Conservation (phyloP, 2,329 filamentous ascomycete species). For the Phyllosticta capitalensis region DNA sequence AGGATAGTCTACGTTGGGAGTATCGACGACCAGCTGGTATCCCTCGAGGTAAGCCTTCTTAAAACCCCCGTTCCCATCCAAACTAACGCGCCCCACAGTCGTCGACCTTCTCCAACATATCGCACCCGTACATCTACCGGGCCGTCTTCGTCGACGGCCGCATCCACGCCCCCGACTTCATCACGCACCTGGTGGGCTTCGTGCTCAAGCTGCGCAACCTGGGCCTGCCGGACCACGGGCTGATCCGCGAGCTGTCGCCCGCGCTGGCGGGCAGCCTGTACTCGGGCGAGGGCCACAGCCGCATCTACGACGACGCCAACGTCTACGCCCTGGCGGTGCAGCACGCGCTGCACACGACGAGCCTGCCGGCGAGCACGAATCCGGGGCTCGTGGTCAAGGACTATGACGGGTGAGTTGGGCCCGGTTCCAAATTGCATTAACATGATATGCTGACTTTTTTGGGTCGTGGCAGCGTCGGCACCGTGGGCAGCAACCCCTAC, state of each 20-base stretch:
- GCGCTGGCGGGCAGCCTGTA: conserved; percentile 88
- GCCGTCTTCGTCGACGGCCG: conserved; percentile 94
- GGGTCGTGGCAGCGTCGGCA: conserved; percentile 15
- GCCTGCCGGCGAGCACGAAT: conserved; percentile 20
- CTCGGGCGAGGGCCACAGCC: conserved; percentile 83
- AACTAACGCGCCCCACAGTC: conserved; percentile 40
- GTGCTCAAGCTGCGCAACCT: conserved; percentile 89
- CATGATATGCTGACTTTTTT: no score
- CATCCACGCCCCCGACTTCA: conserved; percentile 85
- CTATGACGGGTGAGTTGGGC: conserved; percentile 19
- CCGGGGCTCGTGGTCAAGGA: conserved; percentile 23
- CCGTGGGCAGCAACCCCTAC: conserved; percentile 62
- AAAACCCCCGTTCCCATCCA: conserved; percentile 1
- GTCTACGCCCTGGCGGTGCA: conserved; percentile 60
- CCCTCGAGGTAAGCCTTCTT: conserved; percentile 58
- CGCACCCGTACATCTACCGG: conserved; percentile 87
- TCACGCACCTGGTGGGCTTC: conserved; percentile 87
- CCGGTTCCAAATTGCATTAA: no score
- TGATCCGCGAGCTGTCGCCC: conserved; percentile 80
- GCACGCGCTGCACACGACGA: conserved; percentile 39
- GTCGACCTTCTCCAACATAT: conserved; percentile 73
- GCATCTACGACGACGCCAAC: conserved; percentile 79
- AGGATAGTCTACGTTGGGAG: conserved; percentile 83
- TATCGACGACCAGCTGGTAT: conserved; percentile 94
- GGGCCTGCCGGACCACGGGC: conserved; percentile 83